Evolutionary conservation across 805 yeast genomes (phyloP).

Genomic region (Lipomyces orientalis): DNA sequence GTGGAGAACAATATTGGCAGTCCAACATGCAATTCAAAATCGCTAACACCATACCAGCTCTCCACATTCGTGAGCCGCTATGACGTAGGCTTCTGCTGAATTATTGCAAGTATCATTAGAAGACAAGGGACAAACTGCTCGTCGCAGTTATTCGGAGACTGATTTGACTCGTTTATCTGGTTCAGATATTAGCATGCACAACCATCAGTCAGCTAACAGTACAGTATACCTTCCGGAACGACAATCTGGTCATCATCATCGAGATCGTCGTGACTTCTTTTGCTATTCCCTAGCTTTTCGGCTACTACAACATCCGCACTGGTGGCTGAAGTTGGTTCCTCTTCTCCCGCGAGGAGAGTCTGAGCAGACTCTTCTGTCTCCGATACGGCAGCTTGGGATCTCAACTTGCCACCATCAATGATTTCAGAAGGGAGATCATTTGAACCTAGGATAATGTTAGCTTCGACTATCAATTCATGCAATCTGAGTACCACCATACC

Average conservation of each 20-base stretch:
- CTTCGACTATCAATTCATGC: neutral
- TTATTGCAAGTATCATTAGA: neutral
- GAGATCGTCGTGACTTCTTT: neutral
- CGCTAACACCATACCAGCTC: neutral
- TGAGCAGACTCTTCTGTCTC: neutral
- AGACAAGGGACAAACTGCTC: neutral
- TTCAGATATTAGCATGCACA: neutral
- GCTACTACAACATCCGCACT: neutral
- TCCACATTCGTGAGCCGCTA: neutral
- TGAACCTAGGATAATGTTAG: neutral
- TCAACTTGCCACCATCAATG: neutral
- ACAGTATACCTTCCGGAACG: neutral
- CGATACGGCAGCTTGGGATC: neutral
- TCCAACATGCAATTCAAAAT: too few relatives aligned
- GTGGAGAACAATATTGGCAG: too few relatives aligned
- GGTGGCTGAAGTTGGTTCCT: neutral
- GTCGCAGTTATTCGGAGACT: neutral
- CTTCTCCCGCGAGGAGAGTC: neutral
- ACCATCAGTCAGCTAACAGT: neutral
- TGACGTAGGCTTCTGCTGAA: neutral
- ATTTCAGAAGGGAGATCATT: neutral
- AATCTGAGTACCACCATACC: neutral
- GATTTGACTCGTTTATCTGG: neutral
- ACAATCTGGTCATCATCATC: slow-evolving; percentile 1
- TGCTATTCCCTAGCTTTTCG: neutral